phyloP scores from a whole-genome alignment of 495 filamentous ascomycete genomes.

The Letharia columbiana region DNA sequence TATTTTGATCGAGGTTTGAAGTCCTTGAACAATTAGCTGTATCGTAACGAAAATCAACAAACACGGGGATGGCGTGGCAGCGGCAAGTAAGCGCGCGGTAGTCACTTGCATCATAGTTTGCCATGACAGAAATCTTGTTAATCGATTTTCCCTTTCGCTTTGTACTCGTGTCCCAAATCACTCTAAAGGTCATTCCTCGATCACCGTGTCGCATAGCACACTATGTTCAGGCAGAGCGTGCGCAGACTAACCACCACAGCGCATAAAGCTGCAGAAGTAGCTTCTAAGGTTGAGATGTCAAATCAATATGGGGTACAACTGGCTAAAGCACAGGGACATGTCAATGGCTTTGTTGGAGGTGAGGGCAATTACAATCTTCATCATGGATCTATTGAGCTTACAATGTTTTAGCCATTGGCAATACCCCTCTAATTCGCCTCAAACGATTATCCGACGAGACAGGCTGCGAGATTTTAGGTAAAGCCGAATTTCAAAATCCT shows the following conservation, averaged over 20 bases:
- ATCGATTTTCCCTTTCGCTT: not conserved
- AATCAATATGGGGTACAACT: slow-evolving; percentile 55
- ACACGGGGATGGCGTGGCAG: not conserved
- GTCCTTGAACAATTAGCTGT: not conserved
- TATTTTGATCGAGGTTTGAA: slow-evolving; percentile 27
- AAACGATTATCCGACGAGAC: slow-evolving; percentile 84
- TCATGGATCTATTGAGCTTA: slow-evolving; percentile 13
- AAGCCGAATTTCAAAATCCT: slow-evolving; percentile 98
- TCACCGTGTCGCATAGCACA: slow-evolving; percentile 3
- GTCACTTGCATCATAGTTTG: not conserved
- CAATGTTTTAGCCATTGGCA: slow-evolving; percentile 71
- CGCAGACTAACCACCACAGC: slow-evolving; percentile 51
- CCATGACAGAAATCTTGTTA: not conserved
- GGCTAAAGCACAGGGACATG: slow-evolving; percentile 74
- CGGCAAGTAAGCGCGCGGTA: slow-evolving; percentile 11
- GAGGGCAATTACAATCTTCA: slow-evolving; percentile 25
- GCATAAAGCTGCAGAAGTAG: slow-evolving; percentile 38
- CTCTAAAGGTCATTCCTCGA: not conserved
- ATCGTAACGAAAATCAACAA: not conserved
- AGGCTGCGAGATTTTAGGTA: slow-evolving; percentile 89
- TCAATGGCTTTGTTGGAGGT: slow-evolving; percentile 83
- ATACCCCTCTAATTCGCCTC: slow-evolving; percentile 87
- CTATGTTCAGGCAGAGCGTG: slow-evolving; percentile 50
- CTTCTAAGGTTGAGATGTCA: slow-evolving; percentile 39
- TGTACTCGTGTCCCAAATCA: not conserved